phyloP scores from a whole-genome alignment of 495 filamentous ascomycete species.

The Aspergillus cavernicola region DNA sequence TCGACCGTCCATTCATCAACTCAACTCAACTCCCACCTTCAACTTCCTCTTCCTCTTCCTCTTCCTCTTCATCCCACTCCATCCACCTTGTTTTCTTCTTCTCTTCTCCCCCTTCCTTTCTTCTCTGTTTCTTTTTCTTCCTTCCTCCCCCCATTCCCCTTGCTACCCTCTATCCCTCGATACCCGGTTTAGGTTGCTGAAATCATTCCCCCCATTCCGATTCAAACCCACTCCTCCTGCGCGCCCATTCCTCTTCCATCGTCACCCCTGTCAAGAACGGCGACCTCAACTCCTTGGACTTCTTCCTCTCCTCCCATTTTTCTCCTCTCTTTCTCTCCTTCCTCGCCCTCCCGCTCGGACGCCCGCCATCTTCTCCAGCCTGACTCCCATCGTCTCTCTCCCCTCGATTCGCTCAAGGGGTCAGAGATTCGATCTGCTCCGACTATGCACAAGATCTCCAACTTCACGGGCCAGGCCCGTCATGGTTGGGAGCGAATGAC shows the following conservation, averaged over 20 bases:
- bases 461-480: slow-evolving; percentile 74
- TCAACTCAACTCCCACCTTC: slow-evolving; percentile 3
- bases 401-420: slow-evolving; percentile 41
- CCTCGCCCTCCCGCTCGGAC: slow-evolving; percentile 19
- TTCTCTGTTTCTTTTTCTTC: slow-evolving; percentile 15
- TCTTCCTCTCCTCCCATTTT: neutral
- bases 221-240: slow-evolving; percentile 16
- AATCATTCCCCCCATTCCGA: slow-evolving; percentile 22
- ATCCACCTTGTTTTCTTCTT: slow-evolving; percentile 3
- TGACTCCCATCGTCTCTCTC: slow-evolving; percentile 31
- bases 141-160: slow-evolving; percentile 2
- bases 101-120: slow-evolving; percentile 1
- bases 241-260: slow-evolving; percentile 32
- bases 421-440: slow-evolving; percentile 32
- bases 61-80: neutral
- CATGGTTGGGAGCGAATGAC: slow-evolving; percentile 93
- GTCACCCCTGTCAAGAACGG: slow-evolving; percentile 40
- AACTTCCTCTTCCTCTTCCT: slow-evolving; percentile 2
- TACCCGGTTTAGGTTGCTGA: slow-evolving; percentile 19
- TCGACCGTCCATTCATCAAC: neutral
- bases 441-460: slow-evolving; percentile 88
- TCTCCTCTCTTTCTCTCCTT: slow-evolving; percentile 17
- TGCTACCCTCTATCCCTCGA: slow-evolving; percentile 17
- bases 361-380: slow-evolving; percentile 19
- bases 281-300: slow-evolving; percentile 12